These are phyloP conservation scores for Fusarium sp. DNA, from an alignment of 2,329 filamentous ascomycete genomes.

Conservation along the genomic window DNA sequence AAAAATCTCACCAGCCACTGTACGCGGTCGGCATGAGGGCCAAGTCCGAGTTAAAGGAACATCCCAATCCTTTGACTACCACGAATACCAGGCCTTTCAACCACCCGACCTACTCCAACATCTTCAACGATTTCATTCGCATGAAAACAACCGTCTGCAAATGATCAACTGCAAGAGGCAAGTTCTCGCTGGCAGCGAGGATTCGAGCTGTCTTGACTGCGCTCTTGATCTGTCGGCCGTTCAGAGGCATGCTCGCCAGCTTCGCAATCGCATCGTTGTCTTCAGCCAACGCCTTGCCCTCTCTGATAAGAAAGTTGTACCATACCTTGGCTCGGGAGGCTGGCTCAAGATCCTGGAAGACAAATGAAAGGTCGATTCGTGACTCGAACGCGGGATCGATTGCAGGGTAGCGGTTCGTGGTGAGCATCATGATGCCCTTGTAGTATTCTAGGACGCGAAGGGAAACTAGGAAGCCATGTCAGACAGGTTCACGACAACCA, in stretches of 20 bases:
- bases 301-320: constrained; percentile 11
- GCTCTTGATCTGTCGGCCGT: constrained; percentile 37
- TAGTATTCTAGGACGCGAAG: constrained; percentile 51
- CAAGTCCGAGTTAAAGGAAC: background rate
- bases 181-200: background rate
- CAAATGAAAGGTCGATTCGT: constrained; percentile 55
- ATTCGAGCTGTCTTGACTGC: constrained; percentile 14
- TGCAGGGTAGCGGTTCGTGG: constrained; percentile 53
- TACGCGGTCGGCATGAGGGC: background rate
- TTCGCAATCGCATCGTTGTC: background rate
- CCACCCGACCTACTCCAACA: background rate
- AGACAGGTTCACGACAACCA: background rate
- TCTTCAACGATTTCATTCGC: background rate
- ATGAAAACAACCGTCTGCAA: constrained; percentile 9
- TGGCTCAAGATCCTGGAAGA: constrained; percentile 45
- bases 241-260: background rate
- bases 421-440: constrained; percentile 51
- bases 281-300: rapidly evolving
- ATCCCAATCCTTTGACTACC: background rate
- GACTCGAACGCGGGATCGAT: constrained; percentile 57
- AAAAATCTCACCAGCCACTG: background rate
- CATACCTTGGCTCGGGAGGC: constrained; percentile 38
- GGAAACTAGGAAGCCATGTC: constrained; percentile 1
- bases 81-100: background rate
- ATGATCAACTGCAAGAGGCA: background rate